These are phyloP conservation scores for Aphanomyces stellatus DNA, from an alignment of 352 stramenopile species.

Conservation along the genomic window DNA sequence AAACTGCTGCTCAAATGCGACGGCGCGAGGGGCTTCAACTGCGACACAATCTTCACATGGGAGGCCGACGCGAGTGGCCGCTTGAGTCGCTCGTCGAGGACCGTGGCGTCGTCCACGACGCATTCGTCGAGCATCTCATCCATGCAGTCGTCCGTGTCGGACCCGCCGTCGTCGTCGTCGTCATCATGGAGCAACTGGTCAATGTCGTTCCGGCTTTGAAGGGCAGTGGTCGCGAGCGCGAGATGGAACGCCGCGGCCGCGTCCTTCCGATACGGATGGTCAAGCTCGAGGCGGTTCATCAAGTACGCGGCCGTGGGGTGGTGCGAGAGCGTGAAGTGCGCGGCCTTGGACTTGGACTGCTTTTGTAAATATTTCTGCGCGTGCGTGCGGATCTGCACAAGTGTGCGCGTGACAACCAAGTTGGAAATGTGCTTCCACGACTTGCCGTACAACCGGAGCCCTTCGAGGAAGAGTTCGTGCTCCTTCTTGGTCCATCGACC, in stretches of 20 bases:
- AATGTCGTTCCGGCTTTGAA: neutral
- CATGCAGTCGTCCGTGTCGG: neutral
- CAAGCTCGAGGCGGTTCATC: neutral
- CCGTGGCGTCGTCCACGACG: neutral
- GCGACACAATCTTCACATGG: neutral
- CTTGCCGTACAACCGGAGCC: conserved; percentile 76
- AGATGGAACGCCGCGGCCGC: no score
- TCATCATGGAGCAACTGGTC: neutral
- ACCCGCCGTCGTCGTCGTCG: neutral
- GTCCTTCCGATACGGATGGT: neutral
- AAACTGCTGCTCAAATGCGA: no score
- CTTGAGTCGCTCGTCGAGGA: neutral
- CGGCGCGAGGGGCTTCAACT: neutral
- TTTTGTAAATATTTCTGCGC: conserved; percentile 96
- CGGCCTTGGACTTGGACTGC: conserved; percentile 47
- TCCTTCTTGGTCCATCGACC: conserved; percentile 86
- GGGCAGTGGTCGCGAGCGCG: no score
- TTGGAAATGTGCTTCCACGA: conserved; percentile 89
- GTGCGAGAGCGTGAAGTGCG: neutral
- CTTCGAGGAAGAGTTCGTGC: conserved; percentile 83
- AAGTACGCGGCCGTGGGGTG: neutral
- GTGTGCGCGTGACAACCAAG: conserved; percentile 64
- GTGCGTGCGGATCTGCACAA: conserved; percentile 95
- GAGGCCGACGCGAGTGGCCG: neutral
- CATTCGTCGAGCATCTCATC: no score